Percentiles rank a stretch among this genome's conserved stretches.
phyloP scores from a whole-genome alignment of 352 stramenopile genomes.

The Phytophthora palmivora region DNA sequence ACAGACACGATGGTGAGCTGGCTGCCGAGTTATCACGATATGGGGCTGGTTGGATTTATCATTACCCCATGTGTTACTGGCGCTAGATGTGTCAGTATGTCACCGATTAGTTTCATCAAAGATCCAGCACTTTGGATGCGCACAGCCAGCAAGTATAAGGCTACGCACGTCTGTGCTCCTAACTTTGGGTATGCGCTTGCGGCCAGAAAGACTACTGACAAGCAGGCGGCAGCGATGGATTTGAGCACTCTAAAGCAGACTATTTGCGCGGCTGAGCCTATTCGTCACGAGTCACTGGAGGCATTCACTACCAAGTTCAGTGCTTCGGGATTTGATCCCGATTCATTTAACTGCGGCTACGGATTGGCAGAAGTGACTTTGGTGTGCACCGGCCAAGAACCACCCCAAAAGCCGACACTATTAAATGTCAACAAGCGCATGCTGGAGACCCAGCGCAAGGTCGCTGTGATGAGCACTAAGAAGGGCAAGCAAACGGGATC shows the following conservation, averaged over 20 bases:
- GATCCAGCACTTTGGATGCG: slow-evolving; percentile 86
- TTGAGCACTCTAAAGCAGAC: slow-evolving; percentile 72
- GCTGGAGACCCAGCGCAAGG: slow-evolving; percentile 64
- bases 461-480: slow-evolving; percentile 40
- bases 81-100: slow-evolving; percentile 81
- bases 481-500: slow-evolving; percentile 24
- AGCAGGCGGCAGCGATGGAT: slow-evolving; percentile 65
- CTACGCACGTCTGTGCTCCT: slow-evolving; percentile 77
- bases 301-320: slow-evolving; percentile 78
- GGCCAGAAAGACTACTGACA: slow-evolving; percentile 78
- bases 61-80: slow-evolving; percentile 64
- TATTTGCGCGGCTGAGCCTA: slow-evolving; percentile 84
- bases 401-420: slow-evolving; percentile 64
- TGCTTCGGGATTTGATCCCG: slow-evolving; percentile 60
- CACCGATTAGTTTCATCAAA: slow-evolving; percentile 88
- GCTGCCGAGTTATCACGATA: slow-evolving; percentile 87
- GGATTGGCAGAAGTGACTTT: slow-evolving; percentile 85
- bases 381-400: slow-evolving; percentile 78
- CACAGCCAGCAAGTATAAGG: slow-evolving; percentile 75
- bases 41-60: slow-evolving; percentile 87
- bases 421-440: slow-evolving; percentile 68
- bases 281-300: slow-evolving; percentile 78
- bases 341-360: slow-evolving; percentile 87
- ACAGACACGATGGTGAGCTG: slow-evolving; percentile 80
- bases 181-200: slow-evolving; percentile 85